phyloP scores from a whole-genome alignment of 2,329 filamentous ascomycete species.

The Tolypocladium ophioglossoides region DNA sequence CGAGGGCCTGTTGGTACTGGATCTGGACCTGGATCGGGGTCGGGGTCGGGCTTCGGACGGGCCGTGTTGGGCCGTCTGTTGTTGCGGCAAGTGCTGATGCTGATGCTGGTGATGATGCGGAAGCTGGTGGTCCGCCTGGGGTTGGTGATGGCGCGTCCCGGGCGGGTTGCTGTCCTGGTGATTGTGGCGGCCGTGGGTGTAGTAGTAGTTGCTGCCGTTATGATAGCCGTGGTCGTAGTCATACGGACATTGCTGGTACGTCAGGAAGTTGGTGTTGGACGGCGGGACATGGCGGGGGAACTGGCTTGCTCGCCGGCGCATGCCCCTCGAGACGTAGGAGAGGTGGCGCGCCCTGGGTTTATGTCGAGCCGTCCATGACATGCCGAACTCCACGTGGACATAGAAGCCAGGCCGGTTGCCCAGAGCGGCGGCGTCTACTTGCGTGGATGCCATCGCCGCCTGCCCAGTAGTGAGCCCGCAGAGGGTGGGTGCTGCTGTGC shows the following conservation, averaged over 20 bases:
- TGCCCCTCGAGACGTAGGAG: not conserved
- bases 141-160: not conserved
- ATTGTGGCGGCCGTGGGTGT: too few species aligned
- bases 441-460: not conserved
- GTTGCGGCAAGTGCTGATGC: not conserved
- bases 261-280: not conserved
- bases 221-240: not conserved
- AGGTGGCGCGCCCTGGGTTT: constrained; percentile 31
- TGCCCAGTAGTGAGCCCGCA: not conserved
- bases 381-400: constrained; percentile 39
- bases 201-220: not conserved
- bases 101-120: not conserved
- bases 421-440: constrained; percentile 9
- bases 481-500: too few species aligned
- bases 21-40: not conserved
- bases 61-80: not conserved
- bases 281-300: not conserved
- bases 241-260: not conserved
- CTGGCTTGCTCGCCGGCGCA: not conserved
- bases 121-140: not conserved
- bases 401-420: constrained; percentile 26
- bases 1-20: not conserved
- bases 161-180: too few species aligned
- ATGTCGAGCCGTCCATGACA: constrained; percentile 31
- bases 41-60: not conserved